phyloP scores from a whole-genome alignment of 75 land plant genomes.

The Azolla pinnata region DNA sequence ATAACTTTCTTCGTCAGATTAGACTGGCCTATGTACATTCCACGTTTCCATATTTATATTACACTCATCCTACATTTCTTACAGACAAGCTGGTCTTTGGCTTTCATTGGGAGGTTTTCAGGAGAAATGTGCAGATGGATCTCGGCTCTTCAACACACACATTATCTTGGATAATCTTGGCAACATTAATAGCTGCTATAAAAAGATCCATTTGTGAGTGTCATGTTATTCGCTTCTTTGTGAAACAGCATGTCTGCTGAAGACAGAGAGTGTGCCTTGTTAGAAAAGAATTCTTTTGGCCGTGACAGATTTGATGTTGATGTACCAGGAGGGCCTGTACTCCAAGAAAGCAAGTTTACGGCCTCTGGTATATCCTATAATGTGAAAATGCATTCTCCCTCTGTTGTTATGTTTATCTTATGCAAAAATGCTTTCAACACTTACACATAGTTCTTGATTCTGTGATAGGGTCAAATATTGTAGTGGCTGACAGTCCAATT shows the following conservation, averaged over 20 bases:
- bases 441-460: neutral
- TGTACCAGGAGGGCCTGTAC: conserved; percentile 79
- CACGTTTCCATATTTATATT: neutral
- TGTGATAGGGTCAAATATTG: conserved; percentile 56
- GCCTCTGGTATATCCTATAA: neutral
- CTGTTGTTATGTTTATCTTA: neutral
- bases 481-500: conserved; percentile 70
- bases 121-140: conserved; percentile 80
- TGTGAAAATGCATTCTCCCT: neutral
- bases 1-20: neutral
- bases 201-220: conserved; percentile 85
- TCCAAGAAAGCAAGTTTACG: conserved; percentile 84
- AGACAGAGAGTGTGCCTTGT: neutral
- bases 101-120: conserved; percentile 94
- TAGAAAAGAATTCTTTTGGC: conserved; percentile 1
- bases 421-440: neutral
- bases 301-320: conserved; percentile 92
- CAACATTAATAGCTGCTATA: conserved; percentile 48
- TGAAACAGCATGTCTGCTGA: no score
- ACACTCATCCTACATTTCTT: neutral
- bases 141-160: conserved; percentile 75
- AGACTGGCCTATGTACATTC: neutral
- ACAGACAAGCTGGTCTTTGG: conserved; percentile 79
- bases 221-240: no score
- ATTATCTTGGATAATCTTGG: conserved; percentile 77